These are phyloP conservation scores for Pythium rishiriense DNA, from an alignment of 352 stramenopile genomes.

Conservation along the genomic window DNA sequence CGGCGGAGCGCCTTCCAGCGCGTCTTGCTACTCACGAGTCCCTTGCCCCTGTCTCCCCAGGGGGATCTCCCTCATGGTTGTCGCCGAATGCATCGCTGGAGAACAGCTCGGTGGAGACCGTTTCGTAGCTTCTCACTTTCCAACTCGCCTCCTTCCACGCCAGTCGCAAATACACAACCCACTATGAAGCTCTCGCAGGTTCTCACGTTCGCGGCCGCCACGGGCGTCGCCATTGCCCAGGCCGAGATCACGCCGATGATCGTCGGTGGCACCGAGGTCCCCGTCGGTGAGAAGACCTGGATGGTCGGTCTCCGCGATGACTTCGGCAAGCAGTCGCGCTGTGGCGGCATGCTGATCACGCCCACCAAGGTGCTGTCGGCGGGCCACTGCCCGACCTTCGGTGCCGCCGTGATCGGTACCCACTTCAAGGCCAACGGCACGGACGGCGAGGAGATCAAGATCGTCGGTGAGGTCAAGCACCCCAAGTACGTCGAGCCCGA, in stretches of 20 bases:
- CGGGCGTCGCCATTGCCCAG: constrained; percentile 3
- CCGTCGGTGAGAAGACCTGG: constrained; percentile 21
- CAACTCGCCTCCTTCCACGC: constrained; percentile 1
- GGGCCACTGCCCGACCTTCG: constrained; percentile 23
- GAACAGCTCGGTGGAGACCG: too few species aligned
- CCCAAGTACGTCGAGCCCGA: constrained; percentile 18
- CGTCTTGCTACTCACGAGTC: too few species aligned
- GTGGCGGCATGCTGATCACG: constrained; percentile 32
- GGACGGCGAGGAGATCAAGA: constrained; percentile 25
- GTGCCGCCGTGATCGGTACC: constrained; percentile 20
- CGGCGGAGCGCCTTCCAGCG: too few species aligned
- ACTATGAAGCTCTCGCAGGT: constrained; percentile 15
- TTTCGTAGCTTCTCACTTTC: neutral
- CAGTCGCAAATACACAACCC: neutral
- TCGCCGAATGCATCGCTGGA: too few species aligned
- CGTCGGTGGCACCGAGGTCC: constrained; percentile 21
- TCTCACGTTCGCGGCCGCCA: constrained; percentile 7
- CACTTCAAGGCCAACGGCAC: constrained; percentile 26
- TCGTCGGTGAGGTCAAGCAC: constrained; percentile 19
- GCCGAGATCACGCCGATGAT: constrained; percentile 17
- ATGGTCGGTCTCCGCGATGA: constrained; percentile 19
- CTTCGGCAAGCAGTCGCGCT: constrained; percentile 8
- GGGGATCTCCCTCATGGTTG: too few species aligned
- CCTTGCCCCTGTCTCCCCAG: too few species aligned
- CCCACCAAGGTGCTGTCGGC: constrained; percentile 29